Conservation (phyloP, 2,329 filamentous ascomycete species). For the Triangularia verruculosa region DNA sequence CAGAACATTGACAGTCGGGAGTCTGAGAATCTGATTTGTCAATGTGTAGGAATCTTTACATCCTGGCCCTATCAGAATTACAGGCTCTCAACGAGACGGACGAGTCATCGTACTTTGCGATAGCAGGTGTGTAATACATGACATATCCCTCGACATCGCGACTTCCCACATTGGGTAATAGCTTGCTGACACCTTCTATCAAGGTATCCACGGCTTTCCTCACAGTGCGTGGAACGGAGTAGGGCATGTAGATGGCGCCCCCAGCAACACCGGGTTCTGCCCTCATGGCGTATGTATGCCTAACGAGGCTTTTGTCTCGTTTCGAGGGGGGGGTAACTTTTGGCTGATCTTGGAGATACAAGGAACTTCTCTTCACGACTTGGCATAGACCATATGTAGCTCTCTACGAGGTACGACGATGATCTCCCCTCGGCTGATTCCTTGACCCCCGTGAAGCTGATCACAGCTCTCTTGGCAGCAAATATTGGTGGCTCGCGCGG, state of each 20-base stretch:
- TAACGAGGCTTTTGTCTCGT: background rate
- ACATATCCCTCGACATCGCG: background rate
- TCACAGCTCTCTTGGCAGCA: slow-evolving; percentile 41
- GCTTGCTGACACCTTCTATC: slow-evolving; percentile 9
- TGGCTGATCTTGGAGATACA: slow-evolving; percentile 10
- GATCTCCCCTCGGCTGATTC: background rate
- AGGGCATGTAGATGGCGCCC: slow-evolving; percentile 35
- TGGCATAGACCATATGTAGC: slow-evolving; percentile 58
- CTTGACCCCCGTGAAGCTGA: background rate
- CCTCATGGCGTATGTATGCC: slow-evolving; percentile 44
- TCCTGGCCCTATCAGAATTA: slow-evolving; percentile 45
- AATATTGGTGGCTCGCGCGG: slow-evolving; percentile 46
- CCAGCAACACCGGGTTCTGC: slow-evolving; percentile 39
- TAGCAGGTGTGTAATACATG: slow-evolving; percentile 39
- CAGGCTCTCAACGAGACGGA: slow-evolving; percentile 42
- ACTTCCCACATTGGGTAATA: slow-evolving; percentile 6
- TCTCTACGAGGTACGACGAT: slow-evolving; percentile 49
- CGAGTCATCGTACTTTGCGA: slow-evolving; percentile 48
- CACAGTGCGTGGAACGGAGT: slow-evolving; percentile 37
- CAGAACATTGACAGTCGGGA: slow-evolving; percentile 4
- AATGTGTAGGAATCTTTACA: slow-evolving; percentile 46
- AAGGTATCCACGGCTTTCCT: slow-evolving; percentile 36
- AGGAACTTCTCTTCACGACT: slow-evolving; percentile 49
- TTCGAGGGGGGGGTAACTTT: background rate
- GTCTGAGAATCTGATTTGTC: slow-evolving; percentile 13